These are phyloP conservation scores for Hypoxylon sp. DNA, from an alignment of 2,329 filamentous ascomycete genomes.

Conservation along the genomic window DNA sequence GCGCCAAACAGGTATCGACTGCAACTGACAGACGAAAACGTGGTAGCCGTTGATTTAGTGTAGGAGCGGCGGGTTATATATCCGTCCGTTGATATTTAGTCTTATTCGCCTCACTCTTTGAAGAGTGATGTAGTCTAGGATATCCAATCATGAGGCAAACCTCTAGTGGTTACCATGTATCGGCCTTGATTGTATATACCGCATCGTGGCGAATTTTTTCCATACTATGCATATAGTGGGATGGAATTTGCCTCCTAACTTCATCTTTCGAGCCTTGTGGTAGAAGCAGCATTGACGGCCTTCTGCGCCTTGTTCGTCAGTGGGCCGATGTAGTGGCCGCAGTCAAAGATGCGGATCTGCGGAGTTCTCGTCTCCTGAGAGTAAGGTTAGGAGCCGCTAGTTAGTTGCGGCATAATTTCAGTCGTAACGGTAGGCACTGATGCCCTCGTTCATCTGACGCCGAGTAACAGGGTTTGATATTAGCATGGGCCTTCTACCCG, in stretches of 20 bases:
- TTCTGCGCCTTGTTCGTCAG: slow-evolving; percentile 43
- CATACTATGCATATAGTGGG: too few relatives aligned
- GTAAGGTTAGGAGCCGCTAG: slow-evolving; percentile 56
- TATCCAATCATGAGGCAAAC: too few relatives aligned
- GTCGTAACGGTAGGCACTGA: slow-evolving; percentile 61
- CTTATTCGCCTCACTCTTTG: too few relatives aligned
- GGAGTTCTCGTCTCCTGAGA: slow-evolving; percentile 59
- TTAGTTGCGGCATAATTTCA: slow-evolving; percentile 59
- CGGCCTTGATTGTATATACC: too few relatives aligned
- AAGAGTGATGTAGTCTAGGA: too few relatives aligned
- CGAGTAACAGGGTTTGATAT: slow-evolving; percentile 45
- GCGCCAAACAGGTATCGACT: too few relatives aligned
- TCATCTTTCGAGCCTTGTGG: neutral
- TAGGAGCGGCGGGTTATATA: too few relatives aligned
- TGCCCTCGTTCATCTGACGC: slow-evolving; percentile 61
- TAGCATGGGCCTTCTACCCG: neutral
- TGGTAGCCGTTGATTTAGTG: too few relatives aligned
- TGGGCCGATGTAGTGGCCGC: slow-evolving; percentile 60
- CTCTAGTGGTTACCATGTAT: too few relatives aligned
- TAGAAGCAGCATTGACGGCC: neutral
- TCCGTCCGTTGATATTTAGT: too few relatives aligned
- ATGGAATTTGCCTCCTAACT: neutral
- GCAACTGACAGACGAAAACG: too few relatives aligned
- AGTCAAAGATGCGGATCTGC: slow-evolving; percentile 61
- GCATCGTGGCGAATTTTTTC: too few relatives aligned